Evolutionary conservation across 176 grass and related monocot genomes (phyloP).

Genomic region (Raddia distichophylla): DNA sequence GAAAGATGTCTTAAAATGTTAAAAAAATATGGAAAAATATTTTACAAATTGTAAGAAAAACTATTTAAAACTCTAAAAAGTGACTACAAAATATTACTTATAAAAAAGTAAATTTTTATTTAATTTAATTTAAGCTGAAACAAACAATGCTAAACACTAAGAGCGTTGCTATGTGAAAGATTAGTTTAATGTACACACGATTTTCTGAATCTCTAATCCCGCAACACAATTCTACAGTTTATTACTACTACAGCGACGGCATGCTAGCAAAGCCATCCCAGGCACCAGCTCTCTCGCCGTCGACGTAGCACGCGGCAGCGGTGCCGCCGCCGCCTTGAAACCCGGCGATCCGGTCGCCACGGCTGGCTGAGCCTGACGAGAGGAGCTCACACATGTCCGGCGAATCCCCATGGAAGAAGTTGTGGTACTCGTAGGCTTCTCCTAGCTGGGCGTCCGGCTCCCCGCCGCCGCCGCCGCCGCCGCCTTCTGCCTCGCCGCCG

Average conservation of each 20-base stretch:
- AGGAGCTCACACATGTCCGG: conserved; percentile 39
- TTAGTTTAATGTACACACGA: not conserved
- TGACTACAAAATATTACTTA: no score
- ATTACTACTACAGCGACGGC: not conserved
- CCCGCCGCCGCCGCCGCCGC: not conserved
- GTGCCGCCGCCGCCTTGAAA: conserved; percentile 12
- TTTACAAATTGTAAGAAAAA: no score
- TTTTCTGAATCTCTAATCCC: not conserved
- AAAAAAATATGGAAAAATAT: no score
- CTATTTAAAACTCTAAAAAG: no score
- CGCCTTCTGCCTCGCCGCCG: not conserved
- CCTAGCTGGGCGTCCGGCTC: not conserved
- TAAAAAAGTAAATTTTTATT: no score
- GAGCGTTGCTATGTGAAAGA: not conserved
- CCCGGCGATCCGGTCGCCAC: not conserved
- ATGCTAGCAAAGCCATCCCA: conserved; percentile 45
- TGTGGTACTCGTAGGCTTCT: conserved; percentile 43
- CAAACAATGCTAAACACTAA: no score
- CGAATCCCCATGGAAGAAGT: conserved; percentile 41
- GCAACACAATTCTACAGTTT: not conserved
- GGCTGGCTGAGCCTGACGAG: conserved; percentile 4
- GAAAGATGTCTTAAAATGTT: no score
- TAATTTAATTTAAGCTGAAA: no score
- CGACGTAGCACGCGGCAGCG: conserved; percentile 15
- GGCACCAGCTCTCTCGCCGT: not conserved